Evolutionary conservation across 2,329 filamentous ascomycete genomes (phyloP).

Genomic region (Ophiostoma sp.): DNA sequence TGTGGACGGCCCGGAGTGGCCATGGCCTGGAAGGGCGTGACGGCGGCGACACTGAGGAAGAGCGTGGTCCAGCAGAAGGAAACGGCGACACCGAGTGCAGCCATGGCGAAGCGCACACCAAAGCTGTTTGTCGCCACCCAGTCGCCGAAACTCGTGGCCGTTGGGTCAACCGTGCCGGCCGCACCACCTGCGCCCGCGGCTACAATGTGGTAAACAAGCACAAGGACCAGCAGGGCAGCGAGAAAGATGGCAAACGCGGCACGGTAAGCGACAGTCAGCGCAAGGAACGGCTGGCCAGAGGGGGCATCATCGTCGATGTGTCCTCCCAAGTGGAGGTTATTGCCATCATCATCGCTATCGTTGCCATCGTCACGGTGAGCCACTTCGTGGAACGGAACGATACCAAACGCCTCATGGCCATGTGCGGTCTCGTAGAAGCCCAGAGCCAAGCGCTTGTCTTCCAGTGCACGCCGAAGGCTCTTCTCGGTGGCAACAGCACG

Average conservation of each 20-base stretch:
- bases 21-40: slow-evolving; percentile 19
- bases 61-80: slow-evolving; percentile 46
- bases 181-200: slow-evolving; percentile 28
- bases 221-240: slow-evolving; percentile 38
- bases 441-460: slow-evolving; percentile 34
- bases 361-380: slow-evolving; percentile 23
- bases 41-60: slow-evolving; percentile 39
- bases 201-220: slow-evolving; percentile 44
- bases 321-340: not conserved
- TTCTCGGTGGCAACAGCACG: slow-evolving; percentile 30
- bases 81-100: slow-evolving; percentile 43
- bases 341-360: slow-evolving; percentile 24
- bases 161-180: not conserved
- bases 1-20: slow-evolving; percentile 36
- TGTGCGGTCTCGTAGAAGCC: slow-evolving; percentile 35
- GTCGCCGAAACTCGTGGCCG: slow-evolving; percentile 34
- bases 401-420: slow-evolving; percentile 37
- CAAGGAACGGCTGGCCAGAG: slow-evolving; percentile 37
- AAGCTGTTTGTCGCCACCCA: slow-evolving; percentile 45
- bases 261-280: slow-evolving; percentile 40
- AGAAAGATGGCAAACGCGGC: slow-evolving; percentile 39
- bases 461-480: slow-evolving; percentile 31
- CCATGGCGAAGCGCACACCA: slow-evolving; percentile 47
- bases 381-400: slow-evolving; percentile 37
- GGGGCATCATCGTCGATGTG: not conserved